Evolutionary conservation across 2,329 filamentous ascomycete species (phyloP).

Genomic region (Akanthomyces uredinophilus): DNA sequence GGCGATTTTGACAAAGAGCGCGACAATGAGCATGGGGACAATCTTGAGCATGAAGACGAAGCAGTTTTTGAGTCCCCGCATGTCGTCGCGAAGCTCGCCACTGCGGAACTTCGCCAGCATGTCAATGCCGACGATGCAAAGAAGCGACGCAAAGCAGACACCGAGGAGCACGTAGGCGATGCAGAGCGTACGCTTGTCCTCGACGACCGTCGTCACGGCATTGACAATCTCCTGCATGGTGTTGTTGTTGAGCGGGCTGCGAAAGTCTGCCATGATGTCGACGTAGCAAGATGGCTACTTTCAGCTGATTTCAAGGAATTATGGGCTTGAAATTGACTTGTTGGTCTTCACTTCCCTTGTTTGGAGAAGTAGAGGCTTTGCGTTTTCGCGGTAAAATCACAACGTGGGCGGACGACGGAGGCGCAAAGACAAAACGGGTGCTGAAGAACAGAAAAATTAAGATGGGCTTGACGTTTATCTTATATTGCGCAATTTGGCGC

Average conservation of each 20-base stretch:
- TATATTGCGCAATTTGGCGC: too few species aligned
- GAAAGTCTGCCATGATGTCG: too few species aligned
- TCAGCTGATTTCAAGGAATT: too few species aligned
- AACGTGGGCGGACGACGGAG: too few species aligned
- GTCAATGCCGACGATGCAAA: background rate
- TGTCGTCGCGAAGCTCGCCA: constrained; percentile 7
- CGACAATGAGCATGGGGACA: background rate
- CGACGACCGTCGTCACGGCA: background rate
- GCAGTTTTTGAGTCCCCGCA: background rate
- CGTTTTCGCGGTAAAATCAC: too few species aligned
- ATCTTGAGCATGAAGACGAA: background rate
- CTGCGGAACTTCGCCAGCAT: constrained; percentile 2
- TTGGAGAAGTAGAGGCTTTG: too few species aligned
- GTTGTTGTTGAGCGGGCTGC: background rate
- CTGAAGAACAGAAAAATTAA: too few species aligned
- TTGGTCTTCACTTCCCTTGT: too few species aligned
- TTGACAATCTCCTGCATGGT: background rate
- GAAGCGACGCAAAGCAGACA: background rate
- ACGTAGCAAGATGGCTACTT: too few species aligned
- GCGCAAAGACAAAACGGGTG: too few species aligned
- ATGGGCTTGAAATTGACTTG: too few species aligned
- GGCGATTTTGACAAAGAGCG: background rate
- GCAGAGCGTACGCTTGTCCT: background rate
- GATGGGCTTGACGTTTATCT: too few species aligned
- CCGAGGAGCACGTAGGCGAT: background rate